Evolutionary conservation across 106 monocot genomes (phyloP).

Genomic region (Dioscorea zingiberensis): DNA sequence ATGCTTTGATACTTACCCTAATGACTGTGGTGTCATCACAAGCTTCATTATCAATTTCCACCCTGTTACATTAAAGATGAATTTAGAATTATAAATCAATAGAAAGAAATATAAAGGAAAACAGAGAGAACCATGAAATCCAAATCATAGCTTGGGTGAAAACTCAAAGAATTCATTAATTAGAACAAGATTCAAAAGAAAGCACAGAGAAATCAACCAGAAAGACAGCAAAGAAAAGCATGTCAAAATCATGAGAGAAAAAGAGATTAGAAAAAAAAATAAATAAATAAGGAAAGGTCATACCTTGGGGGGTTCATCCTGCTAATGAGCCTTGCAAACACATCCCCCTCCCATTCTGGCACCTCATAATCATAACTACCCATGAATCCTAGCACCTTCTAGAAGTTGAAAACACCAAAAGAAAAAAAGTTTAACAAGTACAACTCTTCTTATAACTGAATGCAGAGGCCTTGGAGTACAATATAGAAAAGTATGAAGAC

Average conservation of each 20-base stretch:
- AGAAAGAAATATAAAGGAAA: neutral
- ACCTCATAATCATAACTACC: neutral
- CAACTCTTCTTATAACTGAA: too few species aligned
- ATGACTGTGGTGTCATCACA: slow-evolving; percentile 31
- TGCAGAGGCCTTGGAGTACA: too few species aligned
- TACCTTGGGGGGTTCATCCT: slow-evolving; percentile 44
- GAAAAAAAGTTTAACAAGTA: too few species aligned
- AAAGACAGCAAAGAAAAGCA: neutral
- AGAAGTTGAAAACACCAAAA: too few species aligned
- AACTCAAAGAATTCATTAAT: neutral
- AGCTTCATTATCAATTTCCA: slow-evolving; percentile 45
- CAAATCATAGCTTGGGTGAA: too few species aligned
- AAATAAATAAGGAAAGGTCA: neutral
- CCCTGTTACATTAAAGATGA: slow-evolving; percentile 11
- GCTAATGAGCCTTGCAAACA: slow-evolving; percentile 36
- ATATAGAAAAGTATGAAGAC: neutral
- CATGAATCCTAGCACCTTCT: neutral
- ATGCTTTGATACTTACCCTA: slow-evolving; percentile 13
- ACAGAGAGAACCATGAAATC: neutral
- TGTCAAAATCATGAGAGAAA: neutral
- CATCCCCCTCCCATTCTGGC: slow-evolving; percentile 19
- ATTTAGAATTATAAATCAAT: neutral
- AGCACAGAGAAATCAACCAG: neutral
- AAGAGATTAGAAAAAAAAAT: neutral
- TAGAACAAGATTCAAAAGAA: neutral